Conservation (phyloP, 2,329 filamentous ascomycete genomes). For the Aureobasidium uvarum region DNA sequence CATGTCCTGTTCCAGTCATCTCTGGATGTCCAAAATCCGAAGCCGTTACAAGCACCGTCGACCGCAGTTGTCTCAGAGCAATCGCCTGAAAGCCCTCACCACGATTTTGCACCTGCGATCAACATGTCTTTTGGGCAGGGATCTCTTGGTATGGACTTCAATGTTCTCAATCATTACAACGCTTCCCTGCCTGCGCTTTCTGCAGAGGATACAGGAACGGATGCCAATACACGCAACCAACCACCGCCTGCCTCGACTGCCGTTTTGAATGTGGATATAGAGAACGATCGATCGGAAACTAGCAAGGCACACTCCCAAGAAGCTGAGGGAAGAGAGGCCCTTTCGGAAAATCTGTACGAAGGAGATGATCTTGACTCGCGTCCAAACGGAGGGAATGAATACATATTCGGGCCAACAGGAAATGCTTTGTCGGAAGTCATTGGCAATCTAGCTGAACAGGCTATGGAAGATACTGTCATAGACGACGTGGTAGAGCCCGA, state of each 20-base stretch:
- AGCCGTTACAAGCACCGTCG: background rate
- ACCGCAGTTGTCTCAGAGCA: background rate
- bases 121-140: slow-evolving; percentile 32
- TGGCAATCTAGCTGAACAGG: background rate
- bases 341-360: background rate
- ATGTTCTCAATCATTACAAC: slow-evolving; percentile 30
- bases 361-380: background rate
- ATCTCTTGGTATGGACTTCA: slow-evolving; percentile 30
- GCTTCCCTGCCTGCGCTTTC: background rate
- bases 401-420: background rate
- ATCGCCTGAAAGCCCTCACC: background rate
- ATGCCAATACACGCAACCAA: background rate
- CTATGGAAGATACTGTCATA: background rate
- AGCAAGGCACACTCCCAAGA: background rate
- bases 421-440: no score
- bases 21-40: background rate
- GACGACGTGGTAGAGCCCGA: background rate
- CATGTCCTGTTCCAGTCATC: slow-evolving; percentile 3
- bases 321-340: background rate
- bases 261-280: background rate
- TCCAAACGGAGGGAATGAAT: background rate
- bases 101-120: slow-evolving; percentile 29
- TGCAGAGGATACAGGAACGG: no score
- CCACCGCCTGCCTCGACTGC: background rate
- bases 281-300: background rate